Evolutionary conservation across 2,329 filamentous ascomycete genomes (phyloP).

Genomic region (Monosporascus sp.): DNA sequence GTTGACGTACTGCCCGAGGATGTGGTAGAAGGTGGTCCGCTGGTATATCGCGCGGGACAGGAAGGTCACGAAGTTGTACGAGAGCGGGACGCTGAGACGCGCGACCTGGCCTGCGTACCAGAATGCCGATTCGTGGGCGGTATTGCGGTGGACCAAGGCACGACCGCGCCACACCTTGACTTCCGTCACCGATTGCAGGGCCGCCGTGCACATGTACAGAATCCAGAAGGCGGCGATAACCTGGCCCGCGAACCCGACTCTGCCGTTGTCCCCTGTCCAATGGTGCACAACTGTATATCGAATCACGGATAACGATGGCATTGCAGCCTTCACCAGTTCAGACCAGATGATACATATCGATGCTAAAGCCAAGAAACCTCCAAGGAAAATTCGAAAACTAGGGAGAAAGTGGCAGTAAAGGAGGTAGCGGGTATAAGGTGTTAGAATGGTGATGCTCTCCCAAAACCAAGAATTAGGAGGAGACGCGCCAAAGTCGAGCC

Average conservation of each 20-base stretch:
- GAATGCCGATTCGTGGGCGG: conserved; percentile 85
- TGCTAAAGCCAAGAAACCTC: conserved; percentile 64
- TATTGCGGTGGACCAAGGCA: conserved; percentile 83
- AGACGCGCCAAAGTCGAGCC: conserved; percentile 65
- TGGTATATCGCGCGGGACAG: conserved; percentile 66
- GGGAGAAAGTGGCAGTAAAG: conserved; percentile 72
- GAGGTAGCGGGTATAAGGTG: conserved; percentile 76
- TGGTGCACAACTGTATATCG: conserved; percentile 67
- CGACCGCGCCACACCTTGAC: conserved; percentile 97
- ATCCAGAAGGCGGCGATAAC: conserved; percentile 82
- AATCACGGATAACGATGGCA: conserved; percentile 68
- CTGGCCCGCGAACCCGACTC: conserved; percentile 83
- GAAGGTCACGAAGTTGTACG: conserved; percentile 96
- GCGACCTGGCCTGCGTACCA: conserved; percentile 95
- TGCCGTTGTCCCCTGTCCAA: conserved; percentile 62
- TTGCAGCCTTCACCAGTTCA: conserved; percentile 79
- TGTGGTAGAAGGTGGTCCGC: conserved; percentile 79
- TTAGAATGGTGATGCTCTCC: conserved; percentile 57
- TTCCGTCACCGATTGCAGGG: conserved; percentile 80
- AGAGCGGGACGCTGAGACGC: conserved; percentile 83
- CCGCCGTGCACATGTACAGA: conserved; percentile 90
- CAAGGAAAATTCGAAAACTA: conserved; percentile 56
- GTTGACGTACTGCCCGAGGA: conserved; percentile 78
- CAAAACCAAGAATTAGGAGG: conserved; percentile 50
- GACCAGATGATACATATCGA: conserved; percentile 89